Evolutionary conservation across 345 rosid genomes (phyloP).

Genomic region (Brassica napus): DNA sequence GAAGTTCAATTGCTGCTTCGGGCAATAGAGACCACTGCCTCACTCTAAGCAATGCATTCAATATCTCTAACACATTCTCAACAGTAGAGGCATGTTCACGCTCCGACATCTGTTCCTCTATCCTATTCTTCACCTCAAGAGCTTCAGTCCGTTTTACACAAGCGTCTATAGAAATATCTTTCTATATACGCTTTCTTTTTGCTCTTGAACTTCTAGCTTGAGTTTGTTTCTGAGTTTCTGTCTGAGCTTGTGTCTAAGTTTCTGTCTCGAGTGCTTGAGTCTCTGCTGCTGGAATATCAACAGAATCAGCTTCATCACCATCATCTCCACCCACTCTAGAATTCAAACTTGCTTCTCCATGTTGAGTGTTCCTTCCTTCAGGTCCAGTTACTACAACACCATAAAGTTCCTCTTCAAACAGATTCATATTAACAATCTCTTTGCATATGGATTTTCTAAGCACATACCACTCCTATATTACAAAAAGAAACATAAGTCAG

Average conservation of each 20-base stretch:
- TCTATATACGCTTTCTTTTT: neutral
- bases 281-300: neutral
- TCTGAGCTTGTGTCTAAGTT: neutral
- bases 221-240: too few relatives aligned
- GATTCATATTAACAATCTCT: neutral
- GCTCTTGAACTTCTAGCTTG: too few relatives aligned
- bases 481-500: neutral
- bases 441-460: neutral
- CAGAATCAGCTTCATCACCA: neutral
- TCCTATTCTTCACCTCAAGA: too few relatives aligned
- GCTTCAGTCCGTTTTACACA: too few relatives aligned
- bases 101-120: too few relatives aligned
- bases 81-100: neutral
- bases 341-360: too few relatives aligned
- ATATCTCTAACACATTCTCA: neutral
- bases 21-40: neutral
- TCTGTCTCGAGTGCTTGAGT: neutral
- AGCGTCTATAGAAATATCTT: too few relatives aligned
- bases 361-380: too few relatives aligned
- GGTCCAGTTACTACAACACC: too few relatives aligned
- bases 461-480: too few relatives aligned
- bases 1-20: neutral
- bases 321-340: too few relatives aligned
- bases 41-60: neutral
- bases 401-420: neutral